Conservation (phyloP, 805 yeast species). For the Aciculoconidium aculeatum region DNA sequence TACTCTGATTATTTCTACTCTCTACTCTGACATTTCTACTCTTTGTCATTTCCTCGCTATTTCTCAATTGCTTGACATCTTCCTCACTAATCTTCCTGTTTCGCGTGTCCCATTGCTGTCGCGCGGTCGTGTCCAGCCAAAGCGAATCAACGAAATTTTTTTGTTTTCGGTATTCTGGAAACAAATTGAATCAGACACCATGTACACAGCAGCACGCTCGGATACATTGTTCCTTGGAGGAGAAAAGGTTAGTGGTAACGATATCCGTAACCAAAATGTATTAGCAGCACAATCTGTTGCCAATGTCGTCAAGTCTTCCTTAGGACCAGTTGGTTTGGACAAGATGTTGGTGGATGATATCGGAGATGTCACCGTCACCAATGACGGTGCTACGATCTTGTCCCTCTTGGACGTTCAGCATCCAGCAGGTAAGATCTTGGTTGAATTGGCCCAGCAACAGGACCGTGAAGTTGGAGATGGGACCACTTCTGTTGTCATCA, state of each 20-base stretch:
- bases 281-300: constrained; percentile 87
- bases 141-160: constrained; percentile 1
- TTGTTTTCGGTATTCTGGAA: no score
- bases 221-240: constrained; percentile 95
- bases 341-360: constrained; percentile 98
- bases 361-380: constrained; percentile 97
- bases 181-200: no score
- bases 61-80: no score
- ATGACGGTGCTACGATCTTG: constrained; percentile 97
- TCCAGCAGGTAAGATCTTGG: constrained; percentile 97
- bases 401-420: constrained; percentile 92
- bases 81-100: no score
- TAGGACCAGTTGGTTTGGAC: constrained; percentile 98
- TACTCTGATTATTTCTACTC: no score
- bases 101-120: no score
- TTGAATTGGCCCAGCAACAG: constrained; percentile 96
- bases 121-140: constrained; percentile 1
- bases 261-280: constrained; percentile 92
- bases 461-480: constrained; percentile 99
- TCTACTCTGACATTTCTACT: no score
- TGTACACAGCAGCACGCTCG: constrained; percentile 78
- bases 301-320: constrained; percentile 80
- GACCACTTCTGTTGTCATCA: constrained; percentile 93
- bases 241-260: constrained; percentile 93
- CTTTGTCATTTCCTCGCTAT: no score